Percentiles rank a stretch among this genome's conserved stretches.
phyloP scores from a whole-genome alignment of 2,329 filamentous ascomycete genomes.

The Ceratocystis huliohia region DNA sequence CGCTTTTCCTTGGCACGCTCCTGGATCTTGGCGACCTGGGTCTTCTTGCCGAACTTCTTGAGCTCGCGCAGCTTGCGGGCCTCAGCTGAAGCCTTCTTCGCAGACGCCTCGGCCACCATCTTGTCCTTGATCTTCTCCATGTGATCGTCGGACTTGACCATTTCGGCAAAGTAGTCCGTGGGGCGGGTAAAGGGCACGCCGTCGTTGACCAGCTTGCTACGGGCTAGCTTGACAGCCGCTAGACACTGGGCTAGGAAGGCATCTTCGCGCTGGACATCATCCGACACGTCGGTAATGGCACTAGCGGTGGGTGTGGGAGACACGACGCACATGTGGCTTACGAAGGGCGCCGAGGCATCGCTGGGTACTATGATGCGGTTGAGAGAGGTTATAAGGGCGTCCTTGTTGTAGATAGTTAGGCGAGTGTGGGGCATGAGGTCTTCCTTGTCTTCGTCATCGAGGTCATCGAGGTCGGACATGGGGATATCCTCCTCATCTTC shows the following conservation, averaged over 20 bases:
- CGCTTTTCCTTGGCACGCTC: conserved; percentile 87
- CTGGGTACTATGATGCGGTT: conserved; percentile 62
- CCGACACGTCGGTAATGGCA: conserved; percentile 69
- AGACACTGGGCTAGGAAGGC: conserved; percentile 87
- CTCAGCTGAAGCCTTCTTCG: conserved; percentile 84
- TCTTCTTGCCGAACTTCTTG: conserved; percentile 98
- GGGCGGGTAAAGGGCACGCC: conserved; percentile 77
- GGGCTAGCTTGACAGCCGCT: conserved; percentile 60
- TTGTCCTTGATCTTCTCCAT: conserved; percentile 96
- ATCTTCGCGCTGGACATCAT: conserved; percentile 84
- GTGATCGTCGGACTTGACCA: conserved; percentile 96
- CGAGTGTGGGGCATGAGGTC: conserved; percentile 83
- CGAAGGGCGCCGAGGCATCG: conserved; percentile 59
- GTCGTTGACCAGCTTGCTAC: conserved; percentile 65
- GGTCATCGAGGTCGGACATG: conserved; percentile 71
- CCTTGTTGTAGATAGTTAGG: conserved; percentile 93
- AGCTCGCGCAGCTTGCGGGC: conserved; percentile 84
- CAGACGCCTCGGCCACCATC: conserved; percentile 78
- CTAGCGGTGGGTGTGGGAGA: conserved; percentile 50
- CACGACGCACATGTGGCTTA: conserved; percentile 65
- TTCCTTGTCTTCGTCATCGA: conserved; percentile 66
- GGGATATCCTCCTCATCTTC: conserved; percentile 80
- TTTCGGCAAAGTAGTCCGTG: conserved; percentile 94
- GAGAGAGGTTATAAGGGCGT: conserved; percentile 67
- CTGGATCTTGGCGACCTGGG: conserved; percentile 90